phyloP scores from a whole-genome alignment of 2,329 filamentous ascomycete genomes.

The Fusarium irregulare region DNA sequence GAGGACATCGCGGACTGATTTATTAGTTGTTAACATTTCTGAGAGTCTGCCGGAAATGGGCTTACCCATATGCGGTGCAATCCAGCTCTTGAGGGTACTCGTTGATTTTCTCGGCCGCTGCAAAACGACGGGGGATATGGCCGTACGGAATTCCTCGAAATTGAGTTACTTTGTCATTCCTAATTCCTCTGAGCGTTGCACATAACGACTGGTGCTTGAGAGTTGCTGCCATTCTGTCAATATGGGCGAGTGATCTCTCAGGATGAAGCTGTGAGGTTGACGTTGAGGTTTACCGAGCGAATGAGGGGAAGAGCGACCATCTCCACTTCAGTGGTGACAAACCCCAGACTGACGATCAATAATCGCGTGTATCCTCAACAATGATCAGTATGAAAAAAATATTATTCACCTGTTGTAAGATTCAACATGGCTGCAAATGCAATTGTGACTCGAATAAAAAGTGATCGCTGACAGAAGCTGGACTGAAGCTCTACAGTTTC shows the following conservation, averaged over 20 bases:
- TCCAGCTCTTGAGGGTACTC: neutral
- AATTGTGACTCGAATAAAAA: neutral
- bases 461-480: neutral
- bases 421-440: too few relatives aligned
- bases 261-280: neutral
- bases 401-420: too few relatives aligned
- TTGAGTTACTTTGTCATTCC: neutral
- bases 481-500: neutral
- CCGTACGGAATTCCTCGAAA: slow-evolving; percentile 19
- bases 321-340: neutral
- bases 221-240: neutral
- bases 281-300: neutral
- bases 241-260: neutral
- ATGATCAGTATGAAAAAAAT: too few relatives aligned
- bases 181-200: neutral
- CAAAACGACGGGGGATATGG: slow-evolving; percentile 1
- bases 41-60: accelerated
- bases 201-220: neutral
- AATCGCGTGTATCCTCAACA: too few relatives aligned
- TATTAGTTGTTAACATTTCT: neutral
- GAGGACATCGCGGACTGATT: slow-evolving; percentile 55
- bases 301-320: neutral
- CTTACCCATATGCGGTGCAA: slow-evolving; percentile 12
- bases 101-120: neutral
- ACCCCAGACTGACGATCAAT: neutral